Base-by-base conservation (phyloP, 805 yeast species). In the Zygoascus bituminiphila region DNA sequence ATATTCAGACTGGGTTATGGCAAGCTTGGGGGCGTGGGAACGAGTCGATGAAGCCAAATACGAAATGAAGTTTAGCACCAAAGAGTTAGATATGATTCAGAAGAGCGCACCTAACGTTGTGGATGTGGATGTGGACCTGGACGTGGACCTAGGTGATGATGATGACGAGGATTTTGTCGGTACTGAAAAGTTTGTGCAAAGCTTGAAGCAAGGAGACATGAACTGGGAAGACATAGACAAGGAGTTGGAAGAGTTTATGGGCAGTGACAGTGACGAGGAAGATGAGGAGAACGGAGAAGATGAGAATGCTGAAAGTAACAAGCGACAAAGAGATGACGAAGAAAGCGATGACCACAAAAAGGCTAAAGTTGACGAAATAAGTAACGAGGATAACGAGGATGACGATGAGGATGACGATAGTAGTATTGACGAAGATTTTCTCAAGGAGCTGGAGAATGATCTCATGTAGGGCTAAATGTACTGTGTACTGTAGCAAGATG, bases 1-100 rank as follows among this genome's bases (percentile, higher is more conserved):
- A 17, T 82, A 81, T 58, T 89, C 95, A 2, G 93, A 86, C 58
- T 91, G 98, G 98, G 66, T 91, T 2, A 89, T 89, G 67, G 81
- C 83, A 33, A 85, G 96, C 63, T 71, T 91, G 55, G 80, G 88
- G 6, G 67, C 74, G 22, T 91, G 98, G 98, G 70, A 71, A 48
- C 75, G 74, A 42, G 81, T 81, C 0, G 79, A 81, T 15, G 93
- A 83, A 54, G 69, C 62, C 2, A 78, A 75, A 2, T 89, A 72
- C 60, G 62, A 71, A 37, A 69, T 88, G 17, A 25, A 49, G 24
- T 54, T 54, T 8, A 42, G 21, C 75, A 17, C 33, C 15, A 24
- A 41, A n/a, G 44, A 41, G 72, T 10, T 41, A 9, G 44, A 24
- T 6, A 14, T n/a, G 25, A 41, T 36, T 14, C 24, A 37, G 10